Evolutionary conservation across 2,329 filamentous ascomycete genomes (phyloP), one percentile per base, ranked within the genome.

Genomic region (Calycina herbarum): DNA sequence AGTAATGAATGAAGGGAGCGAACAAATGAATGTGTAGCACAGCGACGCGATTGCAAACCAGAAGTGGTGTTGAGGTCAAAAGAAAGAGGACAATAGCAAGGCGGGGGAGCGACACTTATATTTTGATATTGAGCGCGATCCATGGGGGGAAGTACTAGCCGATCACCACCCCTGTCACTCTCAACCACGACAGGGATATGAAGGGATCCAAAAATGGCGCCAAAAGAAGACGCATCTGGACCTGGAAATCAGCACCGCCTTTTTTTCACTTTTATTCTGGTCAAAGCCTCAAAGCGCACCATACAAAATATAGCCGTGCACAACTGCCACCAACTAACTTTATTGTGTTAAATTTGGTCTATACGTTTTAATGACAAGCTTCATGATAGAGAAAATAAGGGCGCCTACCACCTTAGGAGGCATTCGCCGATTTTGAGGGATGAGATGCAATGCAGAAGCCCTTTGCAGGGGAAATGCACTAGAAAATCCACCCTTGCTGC

Each of bases 1-100:
- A 1, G 61, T 61, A 68, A 66, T 17, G 68, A 70, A 73, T 61
- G 67, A 69, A 68, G 33, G 62, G 59, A 48, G 66, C 56, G 61
- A 58, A 61, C 56, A 67, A 72, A 72, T 48, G 71, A 72, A 64
- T 68, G 72, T 72, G 66, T 60, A 51, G 65, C 61, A 67, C 62
- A 64, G 61, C 57, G 29, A 42, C 60, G 57, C 60, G 63, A 65
- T 57, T 57, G 65, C 45, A 31, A 51, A 63, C 31, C 61, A 58
- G 31, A 40, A 40, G 57, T 67, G 63, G 64, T 61, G 57, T 57
- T 65, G 57, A 66, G 62, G 42, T 58, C 57, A 59, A 45, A 64
- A 62, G 35, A 17, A 38, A 54, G 38, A 62, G 33, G 59, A 38
- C 13, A 48, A 56, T 54, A 61, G 61, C 51, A 38, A 13, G 51